Percentiles rank a stretch among this genome's conserved stretches.
Conservation (phyloP, 2,329 filamentous ascomycete genomes). For the Phaeosphaeria sp. region DNA sequence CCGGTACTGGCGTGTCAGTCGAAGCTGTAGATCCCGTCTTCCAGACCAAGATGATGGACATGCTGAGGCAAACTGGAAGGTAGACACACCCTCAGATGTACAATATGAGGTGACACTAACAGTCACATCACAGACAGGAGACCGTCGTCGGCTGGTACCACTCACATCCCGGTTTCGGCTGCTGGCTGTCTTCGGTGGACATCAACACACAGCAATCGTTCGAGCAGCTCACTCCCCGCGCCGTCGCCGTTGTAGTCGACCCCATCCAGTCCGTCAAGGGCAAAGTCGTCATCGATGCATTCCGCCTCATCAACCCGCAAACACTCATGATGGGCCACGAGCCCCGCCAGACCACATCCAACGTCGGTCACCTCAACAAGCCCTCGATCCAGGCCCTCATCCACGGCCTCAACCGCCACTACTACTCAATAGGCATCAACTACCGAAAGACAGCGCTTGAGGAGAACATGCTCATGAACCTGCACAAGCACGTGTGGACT, state of each 20-base stretch:
- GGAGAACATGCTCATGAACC: slow-evolving; percentile 99
- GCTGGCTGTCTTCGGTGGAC: slow-evolving; percentile 98
- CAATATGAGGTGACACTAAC: too few relatives aligned
- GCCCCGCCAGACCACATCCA: slow-evolving; percentile 95
- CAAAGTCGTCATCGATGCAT: slow-evolving; percentile 99
- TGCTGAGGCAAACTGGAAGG: slow-evolving; percentile 97
- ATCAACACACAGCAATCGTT: slow-evolving; percentile 99
- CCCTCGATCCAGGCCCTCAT: slow-evolving; percentile 99
- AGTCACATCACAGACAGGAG: slow-evolving; percentile 70
- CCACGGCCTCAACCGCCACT: slow-evolving; percentile 96
- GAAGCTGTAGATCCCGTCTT: slow-evolving; percentile 98
- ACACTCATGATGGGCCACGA: slow-evolving; percentile 98
- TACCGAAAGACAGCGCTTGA: slow-evolving; percentile 97
- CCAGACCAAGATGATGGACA: slow-evolving; percentile 99
- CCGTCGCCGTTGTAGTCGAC: slow-evolving; percentile 96
- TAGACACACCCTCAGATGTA: slow-evolving; percentile 49
- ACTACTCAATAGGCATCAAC: slow-evolving; percentile 98
- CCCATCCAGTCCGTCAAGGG: slow-evolving; percentile 99
- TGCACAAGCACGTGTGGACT: slow-evolving; percentile 99
- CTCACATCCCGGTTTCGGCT: slow-evolving; percentile 98
- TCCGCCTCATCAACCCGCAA: slow-evolving; percentile 97
- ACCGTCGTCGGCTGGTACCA: slow-evolving; percentile 99
- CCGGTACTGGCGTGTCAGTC: slow-evolving; percentile 96
- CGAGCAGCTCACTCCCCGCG: slow-evolving; percentile 94
- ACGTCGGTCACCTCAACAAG: slow-evolving; percentile 97